Percentiles rank a stretch among this genome's conserved stretches.
Evolutionary conservation across 306 rosid genomes (phyloP).

Genomic region (Rosa lucieae): DNA sequence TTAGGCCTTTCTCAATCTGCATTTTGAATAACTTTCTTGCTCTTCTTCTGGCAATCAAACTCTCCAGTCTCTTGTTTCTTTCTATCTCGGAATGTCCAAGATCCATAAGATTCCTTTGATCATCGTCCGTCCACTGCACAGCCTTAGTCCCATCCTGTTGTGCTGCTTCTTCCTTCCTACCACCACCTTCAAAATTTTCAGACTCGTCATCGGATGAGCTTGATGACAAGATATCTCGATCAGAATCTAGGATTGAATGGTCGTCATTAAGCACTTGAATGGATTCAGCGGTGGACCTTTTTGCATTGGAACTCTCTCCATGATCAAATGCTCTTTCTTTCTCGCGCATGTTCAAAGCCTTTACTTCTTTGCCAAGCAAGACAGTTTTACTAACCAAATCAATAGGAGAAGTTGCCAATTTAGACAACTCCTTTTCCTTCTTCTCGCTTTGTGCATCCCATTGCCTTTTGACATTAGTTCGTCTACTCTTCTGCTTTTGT

Average conservation of each 20-base stretch:
- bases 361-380: constrained; percentile 11
- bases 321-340: constrained; percentile 12
- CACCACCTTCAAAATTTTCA: constrained; percentile 30
- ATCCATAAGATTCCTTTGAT: constrained; percentile 68
- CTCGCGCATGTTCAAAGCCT: neutral
- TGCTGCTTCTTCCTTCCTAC: constrained; percentile 39
- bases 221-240: constrained; percentile 28
- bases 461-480: constrained; percentile 40
- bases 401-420: constrained; percentile 18
- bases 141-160: constrained; percentile 49
- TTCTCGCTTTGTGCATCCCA: constrained; percentile 38
- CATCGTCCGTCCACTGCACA: constrained; percentile 85
- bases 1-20: constrained; percentile 39
- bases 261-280: constrained; percentile 8
- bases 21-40: constrained; percentile 40
- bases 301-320: constrained; percentile 34
- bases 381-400: constrained; percentile 14
- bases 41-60: constrained; percentile 71
- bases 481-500: constrained; percentile 44
- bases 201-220: constrained; percentile 13
- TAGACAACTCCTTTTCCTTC: constrained; percentile 26
- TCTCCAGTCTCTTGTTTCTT: constrained; percentile 73
- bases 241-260: constrained; percentile 31
- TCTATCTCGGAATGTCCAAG: constrained; percentile 84
- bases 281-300: constrained; percentile 16